A percentile compares a stretch with the other conserved stretches of the same genome.
These are phyloP conservation scores for Buddleja alternifolia DNA, from an alignment of 257 asterid species.

Conservation along the genomic window DNA sequence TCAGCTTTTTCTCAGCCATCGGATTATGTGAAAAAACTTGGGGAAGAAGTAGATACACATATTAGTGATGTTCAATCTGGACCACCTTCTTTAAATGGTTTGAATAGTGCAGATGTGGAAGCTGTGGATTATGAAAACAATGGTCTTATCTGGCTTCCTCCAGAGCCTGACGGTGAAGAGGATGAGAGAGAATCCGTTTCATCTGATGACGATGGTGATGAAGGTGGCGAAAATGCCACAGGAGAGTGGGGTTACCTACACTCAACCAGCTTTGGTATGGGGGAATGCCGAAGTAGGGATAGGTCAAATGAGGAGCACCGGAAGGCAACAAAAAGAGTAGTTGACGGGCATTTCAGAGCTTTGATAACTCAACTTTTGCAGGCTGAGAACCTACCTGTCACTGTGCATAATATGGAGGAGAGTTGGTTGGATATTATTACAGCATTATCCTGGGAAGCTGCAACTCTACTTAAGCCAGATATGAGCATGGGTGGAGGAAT, in stretches of 20 bases:
- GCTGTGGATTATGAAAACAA: slow-evolving; percentile 67
- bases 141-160: slow-evolving; percentile 69
- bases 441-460: slow-evolving; percentile 78
- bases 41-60: slow-evolving; percentile 45
- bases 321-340: slow-evolving; percentile 60
- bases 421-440: slow-evolving; percentile 74
- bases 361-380: slow-evolving; percentile 72
- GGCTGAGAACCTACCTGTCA: slow-evolving; percentile 53
- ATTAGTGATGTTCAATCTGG: slow-evolving; percentile 33
- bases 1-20: slow-evolving; percentile 31
- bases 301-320: slow-evolving; percentile 72
- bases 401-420: slow-evolving; percentile 43
- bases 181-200: slow-evolving; percentile 58
- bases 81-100: slow-evolving; percentile 35
- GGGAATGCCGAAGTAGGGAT: slow-evolving; percentile 65
- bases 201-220: slow-evolving; percentile 60
- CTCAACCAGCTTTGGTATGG: slow-evolving; percentile 56
- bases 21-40: slow-evolving; percentile 34
- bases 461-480: slow-evolving; percentile 76
- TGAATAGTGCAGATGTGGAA: slow-evolving; percentile 44
- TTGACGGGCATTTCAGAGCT: slow-evolving; percentile 68
- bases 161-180: slow-evolving; percentile 79
- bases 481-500: slow-evolving; percentile 75
- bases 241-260: slow-evolving; percentile 75
- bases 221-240: slow-evolving; percentile 46